Evolutionary conservation across 768 basidiomycete species (phyloP).

Genomic region (Hirschioporus abietinus): DNA sequence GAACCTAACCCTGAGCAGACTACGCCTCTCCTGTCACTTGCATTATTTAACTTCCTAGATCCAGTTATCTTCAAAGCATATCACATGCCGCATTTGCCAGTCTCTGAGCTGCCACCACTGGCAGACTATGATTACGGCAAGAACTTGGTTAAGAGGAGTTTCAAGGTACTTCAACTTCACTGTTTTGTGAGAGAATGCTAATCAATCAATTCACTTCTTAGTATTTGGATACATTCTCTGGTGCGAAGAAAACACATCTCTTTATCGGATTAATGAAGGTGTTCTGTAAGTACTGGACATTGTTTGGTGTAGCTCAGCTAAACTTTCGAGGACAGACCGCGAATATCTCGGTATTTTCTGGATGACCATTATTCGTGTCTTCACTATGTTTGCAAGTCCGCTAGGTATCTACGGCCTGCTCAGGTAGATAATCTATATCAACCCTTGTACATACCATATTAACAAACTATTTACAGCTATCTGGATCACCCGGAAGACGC

Average conservation of each 20-base stretch:
- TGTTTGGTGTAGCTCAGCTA: not conserved
- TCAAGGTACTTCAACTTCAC: conserved; percentile 22
- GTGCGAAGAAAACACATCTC: conserved; percentile 37
- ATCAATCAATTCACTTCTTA: not conserved
- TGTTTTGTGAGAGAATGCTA: conserved; percentile 8
- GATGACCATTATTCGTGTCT: conserved; percentile 16
- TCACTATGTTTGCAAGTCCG: conserved; percentile 30
- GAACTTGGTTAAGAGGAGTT: conserved; percentile 28
- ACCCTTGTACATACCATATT: not conserved
- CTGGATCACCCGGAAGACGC: conserved; percentile 33
- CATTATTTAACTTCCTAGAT: conserved; percentile 47
- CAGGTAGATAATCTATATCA: conserved; percentile 18
- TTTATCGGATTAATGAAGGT: conserved; percentile 37
- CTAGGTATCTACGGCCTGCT: conserved; percentile 36
- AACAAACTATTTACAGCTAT: conserved; percentile 23
- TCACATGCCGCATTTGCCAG: conserved; percentile 37
- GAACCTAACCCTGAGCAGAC: conserved; percentile 43
- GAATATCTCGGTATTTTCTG: conserved; percentile 16
- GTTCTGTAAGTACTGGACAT: not conserved
- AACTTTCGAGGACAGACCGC: not conserved
- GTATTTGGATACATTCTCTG: conserved; percentile 34
- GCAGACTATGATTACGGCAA: conserved; percentile 40
- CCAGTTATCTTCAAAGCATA: conserved; percentile 39
- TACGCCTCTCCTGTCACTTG: conserved; percentile 36
- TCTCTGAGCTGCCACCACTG: conserved; percentile 39